A percentile compares a stretch with the other conserved stretches of the same genome.
These are phyloP conservation scores for Grifola frondosa DNA, from an alignment of 1,284 basidiomycete genomes.

Conservation along the genomic window DNA sequence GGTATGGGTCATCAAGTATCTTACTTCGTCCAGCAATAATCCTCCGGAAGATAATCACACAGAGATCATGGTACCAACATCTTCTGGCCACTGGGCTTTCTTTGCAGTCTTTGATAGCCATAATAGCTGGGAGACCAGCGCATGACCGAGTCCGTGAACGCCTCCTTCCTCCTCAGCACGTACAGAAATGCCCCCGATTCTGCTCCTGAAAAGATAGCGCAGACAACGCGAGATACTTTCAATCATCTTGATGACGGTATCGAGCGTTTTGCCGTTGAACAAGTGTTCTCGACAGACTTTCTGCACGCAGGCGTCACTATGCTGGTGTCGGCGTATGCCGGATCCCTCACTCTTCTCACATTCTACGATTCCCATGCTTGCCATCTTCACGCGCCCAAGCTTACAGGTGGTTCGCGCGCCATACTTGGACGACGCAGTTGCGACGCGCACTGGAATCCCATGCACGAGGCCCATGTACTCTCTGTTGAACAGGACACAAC, in stretches of 20 bases:
- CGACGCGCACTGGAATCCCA: conserved; percentile 29
- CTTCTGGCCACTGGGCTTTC: conserved; percentile 31
- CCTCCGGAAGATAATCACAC: conserved; percentile 31
- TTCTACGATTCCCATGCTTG: conserved; percentile 47
- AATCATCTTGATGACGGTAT: conserved; percentile 31
- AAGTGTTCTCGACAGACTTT: conserved; percentile 20
- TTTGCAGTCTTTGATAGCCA: conserved; percentile 35
- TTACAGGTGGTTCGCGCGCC: conserved; percentile 62
- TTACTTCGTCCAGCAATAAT: conserved; percentile 23
- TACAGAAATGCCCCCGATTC: conserved; percentile 5
- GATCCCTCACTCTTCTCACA: conserved; percentile 42
- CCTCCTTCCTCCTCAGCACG: conserved; percentile 19
- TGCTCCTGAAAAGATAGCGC: conserved; percentile 19
- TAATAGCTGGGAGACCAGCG: conserved; percentile 31
- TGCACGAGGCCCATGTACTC: conserved; percentile 53
- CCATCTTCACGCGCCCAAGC: conserved; percentile 45
- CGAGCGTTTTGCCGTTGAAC: conserved; percentile 22
- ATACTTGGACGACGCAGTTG: conserved; percentile 50
- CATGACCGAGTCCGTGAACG: conserved; percentile 30
- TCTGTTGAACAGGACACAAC: conserved; percentile 52
- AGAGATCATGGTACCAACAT: conserved; percentile 25
- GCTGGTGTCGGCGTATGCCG: conserved; percentile 32
- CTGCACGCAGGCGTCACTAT: conserved; percentile 17
- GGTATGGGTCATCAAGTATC: background rate
- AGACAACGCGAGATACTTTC: conserved; percentile 30